phyloP scores from a whole-genome alignment of 2,329 filamentous ascomycete species.

The Fusarium sp. region DNA sequence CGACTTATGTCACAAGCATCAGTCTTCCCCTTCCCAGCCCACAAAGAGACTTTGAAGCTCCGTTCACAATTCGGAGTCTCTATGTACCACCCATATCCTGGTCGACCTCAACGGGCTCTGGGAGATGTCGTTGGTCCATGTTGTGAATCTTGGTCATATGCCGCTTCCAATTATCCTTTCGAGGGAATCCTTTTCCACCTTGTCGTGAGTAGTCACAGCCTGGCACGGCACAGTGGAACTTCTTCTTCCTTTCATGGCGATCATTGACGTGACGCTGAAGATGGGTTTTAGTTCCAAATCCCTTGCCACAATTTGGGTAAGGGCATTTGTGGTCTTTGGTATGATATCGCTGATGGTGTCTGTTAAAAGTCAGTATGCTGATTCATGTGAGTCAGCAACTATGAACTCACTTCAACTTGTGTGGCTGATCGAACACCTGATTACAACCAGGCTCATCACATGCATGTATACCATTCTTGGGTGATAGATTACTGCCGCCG shows the following conservation, averaged over 20 bases:
- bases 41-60: background rate
- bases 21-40: background rate
- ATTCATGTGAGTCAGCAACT: background rate
- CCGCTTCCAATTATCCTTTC: conserved; percentile 73
- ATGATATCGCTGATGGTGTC: conserved; percentile 72
- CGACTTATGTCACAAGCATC: background rate
- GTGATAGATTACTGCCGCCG: conserved; percentile 46
- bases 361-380: conserved; percentile 42
- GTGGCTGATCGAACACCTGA: conserved; percentile 67
- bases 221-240: conserved; percentile 68
- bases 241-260: conserved; percentile 70
- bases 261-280: conserved; percentile 73
- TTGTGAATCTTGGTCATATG: conserved; percentile 73
- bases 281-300: conserved; percentile 73
- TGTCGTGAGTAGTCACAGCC: conserved; percentile 68
- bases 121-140: conserved; percentile 56
- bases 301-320: conserved; percentile 66
- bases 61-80: background rate
- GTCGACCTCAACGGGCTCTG: conserved; percentile 60
- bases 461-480: conserved; percentile 50
- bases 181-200: conserved; percentile 70
- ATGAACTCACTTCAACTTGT: conserved; percentile 68
- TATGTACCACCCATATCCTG: conserved; percentile 49
- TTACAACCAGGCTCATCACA: conserved; percentile 57
- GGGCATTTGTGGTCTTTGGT: conserved; percentile 70